Evolutionary conservation across 805 yeast genomes (phyloP).

Genomic region (Kluyveromyces starmeri): DNA sequence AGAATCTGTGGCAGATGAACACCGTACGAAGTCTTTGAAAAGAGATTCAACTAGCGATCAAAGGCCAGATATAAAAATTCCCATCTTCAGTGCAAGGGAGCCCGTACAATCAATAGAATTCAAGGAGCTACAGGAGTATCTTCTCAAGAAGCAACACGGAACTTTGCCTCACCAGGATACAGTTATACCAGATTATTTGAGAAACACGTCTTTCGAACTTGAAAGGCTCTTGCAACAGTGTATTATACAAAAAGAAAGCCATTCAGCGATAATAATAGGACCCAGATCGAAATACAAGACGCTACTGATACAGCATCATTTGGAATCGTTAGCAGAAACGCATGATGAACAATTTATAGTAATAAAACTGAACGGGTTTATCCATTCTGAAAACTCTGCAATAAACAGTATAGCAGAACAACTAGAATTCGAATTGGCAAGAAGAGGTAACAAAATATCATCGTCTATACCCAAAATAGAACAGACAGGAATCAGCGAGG

Average conservation of each 20-base stretch:
- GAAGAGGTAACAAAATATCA: neutral
- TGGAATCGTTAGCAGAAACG: constrained; percentile 35
- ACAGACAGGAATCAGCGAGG: constrained; percentile 34
- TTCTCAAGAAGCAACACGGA: constrained; percentile 18
- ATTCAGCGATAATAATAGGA: constrained; percentile 73
- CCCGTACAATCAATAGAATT: neutral
- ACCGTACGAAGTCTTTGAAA: too few species aligned
- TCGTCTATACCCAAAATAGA: neutral
- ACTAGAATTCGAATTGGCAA: constrained; percentile 41
- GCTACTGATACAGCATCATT: constrained; percentile 47
- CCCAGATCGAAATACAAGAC: constrained; percentile 76
- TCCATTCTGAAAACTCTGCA: constrained; percentile 69
- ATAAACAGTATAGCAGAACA: constrained; percentile 81
- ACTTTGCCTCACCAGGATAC: constrained; percentile 16
- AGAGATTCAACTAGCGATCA: too few species aligned
- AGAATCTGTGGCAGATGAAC: too few species aligned
- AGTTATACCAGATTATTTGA: constrained; percentile 15
- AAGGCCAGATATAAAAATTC: too few species aligned
- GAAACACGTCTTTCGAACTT: constrained; percentile 35
- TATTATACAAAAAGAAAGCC: constrained; percentile 61
- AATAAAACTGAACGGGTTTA: constrained; percentile 57
- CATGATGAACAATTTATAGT: constrained; percentile 47
- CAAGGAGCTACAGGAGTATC: constrained; percentile 5
- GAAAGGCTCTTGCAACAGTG: constrained; percentile 54
- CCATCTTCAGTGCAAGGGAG: neutral